phyloP scores from a whole-genome alignment of 306 rosid genomes.

The Inga laurina region DNA sequence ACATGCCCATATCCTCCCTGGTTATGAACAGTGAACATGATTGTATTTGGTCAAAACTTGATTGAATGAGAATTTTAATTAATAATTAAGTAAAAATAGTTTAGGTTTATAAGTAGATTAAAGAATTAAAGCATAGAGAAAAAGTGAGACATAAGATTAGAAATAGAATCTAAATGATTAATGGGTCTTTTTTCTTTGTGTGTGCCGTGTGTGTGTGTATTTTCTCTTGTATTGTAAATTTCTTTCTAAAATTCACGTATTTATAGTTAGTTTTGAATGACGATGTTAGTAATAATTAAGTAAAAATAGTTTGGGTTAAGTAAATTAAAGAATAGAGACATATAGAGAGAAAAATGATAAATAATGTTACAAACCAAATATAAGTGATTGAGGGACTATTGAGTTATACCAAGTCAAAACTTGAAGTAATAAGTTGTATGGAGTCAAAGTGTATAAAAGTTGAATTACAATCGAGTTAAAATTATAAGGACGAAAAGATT shows the following conservation, averaged over 20 bases:
- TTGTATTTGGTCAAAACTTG: not conserved
- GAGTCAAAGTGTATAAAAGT: too few relatives aligned
- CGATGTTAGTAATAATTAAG: too few relatives aligned
- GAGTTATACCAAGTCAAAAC: too few relatives aligned
- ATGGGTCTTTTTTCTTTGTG: not conserved
- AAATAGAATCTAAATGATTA: not conserved
- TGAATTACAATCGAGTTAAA: too few relatives aligned
- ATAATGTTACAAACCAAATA: not conserved
- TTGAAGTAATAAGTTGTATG: too few relatives aligned
- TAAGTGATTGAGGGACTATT: not conserved
- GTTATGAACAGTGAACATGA: not conserved
- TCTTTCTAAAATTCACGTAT: too few relatives aligned
- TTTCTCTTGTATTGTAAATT: not conserved
- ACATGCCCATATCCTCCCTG: conserved; percentile 63
- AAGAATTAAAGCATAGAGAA: not conserved
- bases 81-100: not conserved
- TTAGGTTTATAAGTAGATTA: not conserved
- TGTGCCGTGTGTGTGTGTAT: too few relatives aligned
- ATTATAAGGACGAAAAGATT: too few relatives aligned
- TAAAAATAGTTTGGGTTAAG: not conserved
- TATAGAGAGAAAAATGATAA: not conserved
- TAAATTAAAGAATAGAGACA: not conserved
- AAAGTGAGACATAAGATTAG: not conserved
- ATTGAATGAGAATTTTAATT: not conserved
- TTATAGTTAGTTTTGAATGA: too few relatives aligned